Conservation (phyloP, 768 basidiomycete genomes). For the Bullera alba region DNA sequence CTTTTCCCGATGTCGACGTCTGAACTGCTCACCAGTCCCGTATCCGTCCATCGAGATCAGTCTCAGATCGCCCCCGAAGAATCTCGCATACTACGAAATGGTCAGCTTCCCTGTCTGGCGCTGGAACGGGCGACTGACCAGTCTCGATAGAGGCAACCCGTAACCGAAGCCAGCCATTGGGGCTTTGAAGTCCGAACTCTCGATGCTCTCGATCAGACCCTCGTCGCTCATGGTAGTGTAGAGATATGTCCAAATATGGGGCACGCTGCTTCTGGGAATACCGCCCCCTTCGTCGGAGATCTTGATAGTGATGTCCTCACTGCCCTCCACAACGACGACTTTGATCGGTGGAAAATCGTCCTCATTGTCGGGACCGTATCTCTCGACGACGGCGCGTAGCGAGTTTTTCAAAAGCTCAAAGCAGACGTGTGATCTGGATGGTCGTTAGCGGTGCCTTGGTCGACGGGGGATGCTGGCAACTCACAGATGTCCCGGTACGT, state of each 20-base stretch:
- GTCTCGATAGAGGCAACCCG: conserved; percentile 79
- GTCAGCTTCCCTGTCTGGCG: conserved; percentile 1
- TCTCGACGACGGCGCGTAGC: conserved; percentile 89
- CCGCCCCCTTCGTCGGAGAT: conserved; percentile 96
- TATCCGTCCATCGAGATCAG: conserved; percentile 94
- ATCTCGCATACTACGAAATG: conserved; percentile 69
- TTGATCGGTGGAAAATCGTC: conserved; percentile 81
- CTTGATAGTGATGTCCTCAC: conserved; percentile 98
- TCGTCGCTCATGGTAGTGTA: conserved; percentile 54
- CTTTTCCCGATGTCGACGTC: background rate
- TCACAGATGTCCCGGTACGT: conserved; percentile 85
- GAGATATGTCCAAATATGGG: conserved; percentile 81
- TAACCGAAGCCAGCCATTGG: conserved; percentile 93
- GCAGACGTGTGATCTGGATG: conserved; percentile 70
- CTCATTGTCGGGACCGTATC: conserved; percentile 74
- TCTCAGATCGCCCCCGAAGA: conserved; percentile 76
- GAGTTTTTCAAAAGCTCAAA: conserved; percentile 99
- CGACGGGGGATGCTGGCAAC: conserved; percentile 11
- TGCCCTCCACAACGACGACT: conserved; percentile 92
- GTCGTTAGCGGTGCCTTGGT: background rate
- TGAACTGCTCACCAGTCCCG: conserved; percentile 36
- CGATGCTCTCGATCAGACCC: conserved; percentile 57
- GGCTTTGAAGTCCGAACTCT: conserved; percentile 71
- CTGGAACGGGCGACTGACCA: conserved; percentile 54
- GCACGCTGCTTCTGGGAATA: conserved; percentile 67